Evolutionary conservation across 2,329 filamentous ascomycete genomes (phyloP), one percentile per base, ranked within the genome.

Genomic region (Iodosphaeria phyllophila): DNA sequence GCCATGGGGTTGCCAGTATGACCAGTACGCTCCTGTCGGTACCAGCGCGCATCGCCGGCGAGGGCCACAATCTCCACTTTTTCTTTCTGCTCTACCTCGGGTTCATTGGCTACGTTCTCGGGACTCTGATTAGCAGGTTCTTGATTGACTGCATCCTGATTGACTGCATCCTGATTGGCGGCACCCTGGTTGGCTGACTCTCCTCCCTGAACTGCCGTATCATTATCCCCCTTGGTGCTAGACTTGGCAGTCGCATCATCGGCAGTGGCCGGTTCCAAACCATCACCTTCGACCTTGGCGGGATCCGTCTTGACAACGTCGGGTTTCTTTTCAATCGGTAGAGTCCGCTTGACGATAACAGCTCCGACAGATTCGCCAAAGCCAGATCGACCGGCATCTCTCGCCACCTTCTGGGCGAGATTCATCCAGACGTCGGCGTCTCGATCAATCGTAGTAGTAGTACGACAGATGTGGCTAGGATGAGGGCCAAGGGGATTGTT

Each of bases 401-500:
- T 42, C 10, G 74, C 80, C 23, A 70, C 68, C 20, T 62, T 52
- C 28, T 66, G 60, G 6, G 79, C 76, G 25, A 83, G 49, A 25
- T 54, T 62, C 60, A 77, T 74, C 64, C 67, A 86, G 28, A 64
- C 48, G 4, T 62, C 60, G 1, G 68, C 67, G 33, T 76, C 64
- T 22, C 60, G 51, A 28, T 61, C 59, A 26, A 91, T 66, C 31
- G 79, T 72, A 8, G 71, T 64, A 19, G 74, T 73, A 15, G 74
- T 70, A 30, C 74, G 69, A 20, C 64, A 56, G 28, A 86, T 68
- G 42, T 77, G 65, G 40, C 71, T 69, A 32, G 79, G 79, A 42
- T 91, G 80, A 11, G 80, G 79, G 4, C 80, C 80, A 30, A 84
- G 77, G 3, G 79, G 79, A 41, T 89, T 89, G 35, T 76, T 84